Conservation (phyloP, 2,329 filamentous ascomycete genomes). For the Stachybotrys elegans region DNA sequence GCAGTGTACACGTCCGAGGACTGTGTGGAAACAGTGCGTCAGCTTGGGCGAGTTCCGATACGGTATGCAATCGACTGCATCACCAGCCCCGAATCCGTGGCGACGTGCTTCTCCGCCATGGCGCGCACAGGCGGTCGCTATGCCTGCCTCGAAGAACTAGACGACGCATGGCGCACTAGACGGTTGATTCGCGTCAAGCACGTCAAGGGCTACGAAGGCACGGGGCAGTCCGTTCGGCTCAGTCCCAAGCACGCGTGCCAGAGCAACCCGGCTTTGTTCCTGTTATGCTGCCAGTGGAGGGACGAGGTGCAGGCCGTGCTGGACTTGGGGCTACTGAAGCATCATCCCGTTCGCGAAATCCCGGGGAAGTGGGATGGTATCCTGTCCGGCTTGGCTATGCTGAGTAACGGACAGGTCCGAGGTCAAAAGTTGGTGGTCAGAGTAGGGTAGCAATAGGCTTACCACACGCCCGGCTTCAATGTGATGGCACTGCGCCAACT, state of each 20-base stretch:
- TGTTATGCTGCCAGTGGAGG: constrained; percentile 7
- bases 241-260: too few species aligned
- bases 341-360: constrained; percentile 6
- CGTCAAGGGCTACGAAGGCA: constrained; percentile 16
- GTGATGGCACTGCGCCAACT: too few species aligned
- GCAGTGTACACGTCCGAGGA: constrained; percentile 14
- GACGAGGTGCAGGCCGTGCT: constrained; percentile 8
- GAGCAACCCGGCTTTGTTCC: too few species aligned
- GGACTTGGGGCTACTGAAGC: constrained; percentile 2
- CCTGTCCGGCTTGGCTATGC: too few species aligned
- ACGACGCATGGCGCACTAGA: constrained; percentile 16
- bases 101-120: constrained; percentile 19
- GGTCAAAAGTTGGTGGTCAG: too few species aligned
- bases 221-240: too few species aligned
- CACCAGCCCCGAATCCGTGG: constrained; percentile 18
- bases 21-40: constrained; percentile 11
- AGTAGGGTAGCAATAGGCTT: too few species aligned
- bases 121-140: constrained; percentile 22
- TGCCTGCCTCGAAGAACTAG: constrained; percentile 22
- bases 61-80: constrained; percentile 25
- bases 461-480: too few species aligned
- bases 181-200: constrained; percentile 14
- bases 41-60: too few species aligned
- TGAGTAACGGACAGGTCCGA: too few species aligned
- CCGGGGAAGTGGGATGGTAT: too few species aligned